Percentiles rank a stretch among this genome's conserved stretches.
Evolutionary conservation across 2,329 filamentous ascomycete species (phyloP).

Genomic region (Hymenoscyphus occultus): DNA sequence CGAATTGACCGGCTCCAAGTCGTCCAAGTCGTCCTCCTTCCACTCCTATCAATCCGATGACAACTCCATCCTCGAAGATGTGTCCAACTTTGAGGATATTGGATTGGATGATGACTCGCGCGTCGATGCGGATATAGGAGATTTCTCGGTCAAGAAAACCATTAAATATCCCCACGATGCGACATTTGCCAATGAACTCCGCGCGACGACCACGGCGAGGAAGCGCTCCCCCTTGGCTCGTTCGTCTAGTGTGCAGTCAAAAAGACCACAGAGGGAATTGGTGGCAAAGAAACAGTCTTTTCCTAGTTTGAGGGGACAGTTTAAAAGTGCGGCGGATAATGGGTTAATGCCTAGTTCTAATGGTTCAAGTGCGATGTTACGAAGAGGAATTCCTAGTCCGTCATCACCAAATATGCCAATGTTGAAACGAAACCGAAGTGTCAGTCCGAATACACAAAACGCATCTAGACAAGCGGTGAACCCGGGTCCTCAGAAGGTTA

Average conservation of each 20-base stretch:
- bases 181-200: constrained; percentile 27
- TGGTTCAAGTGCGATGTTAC: constrained; percentile 12
- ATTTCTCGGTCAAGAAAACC: constrained; percentile 31
- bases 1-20: constrained; percentile 80
- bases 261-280: constrained; percentile 32
- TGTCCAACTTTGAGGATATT: constrained; percentile 89
- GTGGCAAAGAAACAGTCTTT: constrained; percentile 27
- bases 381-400: constrained; percentile 29
- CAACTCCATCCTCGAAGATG: constrained; percentile 66
- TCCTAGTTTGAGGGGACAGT: constrained; percentile 31
- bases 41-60: constrained; percentile 71
- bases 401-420: constrained; percentile 25
- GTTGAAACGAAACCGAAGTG: constrained; percentile 32
- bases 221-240: constrained; percentile 28
- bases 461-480: constrained; percentile 28
- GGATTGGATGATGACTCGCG: constrained; percentile 69
- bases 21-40: constrained; percentile 86
- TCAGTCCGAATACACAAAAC: constrained; percentile 29
- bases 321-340: constrained; percentile 30
- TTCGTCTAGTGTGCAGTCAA: constrained; percentile 23
- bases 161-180: constrained; percentile 31
- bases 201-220: constrained; percentile 25
- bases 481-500: constrained; percentile 20
- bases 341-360: constrained; percentile 31
- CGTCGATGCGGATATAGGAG: constrained; percentile 30